phyloP scores from a whole-genome alignment of 352 stramenopile genomes.

The Globisporangium parvum region DNA sequence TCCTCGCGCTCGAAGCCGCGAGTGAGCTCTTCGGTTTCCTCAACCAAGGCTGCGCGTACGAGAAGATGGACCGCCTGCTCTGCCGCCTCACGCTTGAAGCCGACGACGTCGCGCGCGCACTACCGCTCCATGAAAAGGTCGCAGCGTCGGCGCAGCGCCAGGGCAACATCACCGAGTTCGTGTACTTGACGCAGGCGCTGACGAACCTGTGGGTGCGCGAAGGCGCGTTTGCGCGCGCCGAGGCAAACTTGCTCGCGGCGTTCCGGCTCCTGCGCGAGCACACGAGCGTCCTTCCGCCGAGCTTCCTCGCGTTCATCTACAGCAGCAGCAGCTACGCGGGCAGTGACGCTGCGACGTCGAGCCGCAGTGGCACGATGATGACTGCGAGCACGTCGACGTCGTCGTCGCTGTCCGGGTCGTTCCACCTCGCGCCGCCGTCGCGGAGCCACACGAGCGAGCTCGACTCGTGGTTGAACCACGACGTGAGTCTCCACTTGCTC shows the following conservation, averaged over 20 bases:
- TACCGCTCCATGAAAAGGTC: slow-evolving; percentile 79
- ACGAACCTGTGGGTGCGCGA: slow-evolving; percentile 77
- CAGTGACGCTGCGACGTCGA: slow-evolving; percentile 42
- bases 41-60: slow-evolving; percentile 66
- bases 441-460: slow-evolving; percentile 58
- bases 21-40: slow-evolving; percentile 51
- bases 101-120: slow-evolving; percentile 66
- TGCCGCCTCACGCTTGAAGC: slow-evolving; percentile 70
- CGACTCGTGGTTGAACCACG: slow-evolving; percentile 76
- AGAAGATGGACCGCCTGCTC: slow-evolving; percentile 68
- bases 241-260: slow-evolving; percentile 55
- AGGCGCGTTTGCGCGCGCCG: slow-evolving; percentile 65
- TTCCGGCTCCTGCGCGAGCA: slow-evolving; percentile 70
- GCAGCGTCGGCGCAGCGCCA: slow-evolving; percentile 55
- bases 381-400: slow-evolving; percentile 59
- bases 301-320: slow-evolving; percentile 45
- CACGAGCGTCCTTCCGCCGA: slow-evolving; percentile 56
- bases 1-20: slow-evolving; percentile 74
- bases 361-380: slow-evolving; percentile 62
- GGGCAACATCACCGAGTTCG: slow-evolving; percentile 80
- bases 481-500: slow-evolving; percentile 79
- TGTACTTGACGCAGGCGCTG: slow-evolving; percentile 79
- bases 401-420: slow-evolving; percentile 51
- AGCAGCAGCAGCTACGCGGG: slow-evolving; percentile 38
- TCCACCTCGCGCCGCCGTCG: slow-evolving; percentile 37